Evolutionary conservation across 2,329 filamentous ascomycete species (phyloP).

Genomic region (Aspergillus sp.): DNA sequence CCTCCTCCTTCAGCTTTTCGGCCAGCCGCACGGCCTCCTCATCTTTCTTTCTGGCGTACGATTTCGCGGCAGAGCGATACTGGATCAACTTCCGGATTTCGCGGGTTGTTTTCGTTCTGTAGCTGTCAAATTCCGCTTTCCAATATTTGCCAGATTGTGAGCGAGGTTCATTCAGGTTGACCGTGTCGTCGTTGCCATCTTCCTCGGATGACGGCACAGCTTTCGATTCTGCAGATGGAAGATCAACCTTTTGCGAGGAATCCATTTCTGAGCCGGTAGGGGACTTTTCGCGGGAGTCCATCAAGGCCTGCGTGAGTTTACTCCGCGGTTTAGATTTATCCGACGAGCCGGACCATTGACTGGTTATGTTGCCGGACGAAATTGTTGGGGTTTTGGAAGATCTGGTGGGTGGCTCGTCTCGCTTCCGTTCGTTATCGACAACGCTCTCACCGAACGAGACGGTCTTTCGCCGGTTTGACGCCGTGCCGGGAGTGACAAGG

Average conservation of each 20-base stretch:
- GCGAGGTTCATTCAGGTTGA: conserved; percentile 55
- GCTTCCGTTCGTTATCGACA: conserved; percentile 56
- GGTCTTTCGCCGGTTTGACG: conserved; percentile 56
- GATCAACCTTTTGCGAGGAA: conserved; percentile 10
- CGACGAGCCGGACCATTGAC: conserved; percentile 39
- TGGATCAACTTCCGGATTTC: conserved; percentile 62
- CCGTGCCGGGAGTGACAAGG: conserved; percentile 62
- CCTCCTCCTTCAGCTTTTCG: conserved; percentile 54
- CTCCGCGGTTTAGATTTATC: conserved; percentile 38
- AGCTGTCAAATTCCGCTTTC: conserved; percentile 61
- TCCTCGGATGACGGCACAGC: conserved; percentile 22
- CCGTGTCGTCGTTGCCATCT: conserved; percentile 47
- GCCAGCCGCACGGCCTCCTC: conserved; percentile 53
- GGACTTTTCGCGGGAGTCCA: conserved; percentile 40
- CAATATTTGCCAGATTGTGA: conserved; percentile 62
- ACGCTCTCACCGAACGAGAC: conserved; percentile 61
- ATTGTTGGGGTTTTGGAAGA: conserved; percentile 48
- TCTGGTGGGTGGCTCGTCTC: conserved; percentile 42
- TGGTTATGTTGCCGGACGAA: conserved; percentile 48
- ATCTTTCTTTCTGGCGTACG: conserved; percentile 61
- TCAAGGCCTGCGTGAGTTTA: conserved; percentile 41
- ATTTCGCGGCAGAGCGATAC: conserved; percentile 60
- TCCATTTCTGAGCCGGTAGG: conserved; percentile 24
- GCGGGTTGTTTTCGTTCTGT: conserved; percentile 56
- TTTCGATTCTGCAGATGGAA: conserved; percentile 14